A percentile compares a stretch with the other conserved stretches of the same genome.
phyloP scores from a whole-genome alignment of 345 rosid genomes.

The Erysimum cheiranthoides region DNA sequence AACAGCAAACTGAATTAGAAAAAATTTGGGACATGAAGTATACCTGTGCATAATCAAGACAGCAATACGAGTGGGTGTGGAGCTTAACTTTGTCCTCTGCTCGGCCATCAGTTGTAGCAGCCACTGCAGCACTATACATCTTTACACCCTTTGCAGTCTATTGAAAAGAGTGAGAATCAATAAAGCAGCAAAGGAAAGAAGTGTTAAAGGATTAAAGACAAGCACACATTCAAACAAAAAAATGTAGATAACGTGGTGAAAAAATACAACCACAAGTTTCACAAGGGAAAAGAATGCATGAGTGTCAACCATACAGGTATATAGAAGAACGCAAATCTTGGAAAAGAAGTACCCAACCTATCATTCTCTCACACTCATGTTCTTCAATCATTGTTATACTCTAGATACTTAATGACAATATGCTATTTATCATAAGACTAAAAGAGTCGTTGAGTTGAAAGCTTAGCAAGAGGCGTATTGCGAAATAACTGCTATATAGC shows the following conservation, averaged over 20 bases:
- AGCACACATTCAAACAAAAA: conserved; percentile 16
- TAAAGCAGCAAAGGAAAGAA: conserved; percentile 11
- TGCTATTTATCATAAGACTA: conserved; percentile 5
- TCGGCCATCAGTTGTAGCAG: conserved; percentile 72
- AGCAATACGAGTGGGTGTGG: conserved; percentile 89
- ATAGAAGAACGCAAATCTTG: background rate
- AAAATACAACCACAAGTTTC: background rate
- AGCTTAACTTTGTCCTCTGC: conserved; percentile 87
- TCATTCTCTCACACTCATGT: conserved; percentile 8
- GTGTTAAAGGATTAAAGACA: background rate
- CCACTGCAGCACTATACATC: conserved; percentile 77
- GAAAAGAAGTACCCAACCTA: conserved; percentile 7
- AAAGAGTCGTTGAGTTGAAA: background rate
- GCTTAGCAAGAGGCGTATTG: conserved; percentile 6
- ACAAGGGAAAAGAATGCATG: conserved; percentile 5
- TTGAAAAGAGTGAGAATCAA: conserved; percentile 28
- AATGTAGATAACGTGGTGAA: conserved; percentile 3
- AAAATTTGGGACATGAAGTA: conserved; percentile 16
- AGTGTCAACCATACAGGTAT: background rate
- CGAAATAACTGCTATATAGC: background rate
- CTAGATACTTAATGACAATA: conserved; percentile 6
- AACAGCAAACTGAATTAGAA: background rate
- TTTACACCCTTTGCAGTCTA: conserved; percentile 92
- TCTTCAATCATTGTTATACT: background rate
- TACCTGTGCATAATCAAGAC: conserved; percentile 91